Percentiles rank a stretch among this genome's conserved stretches.
Conservation (phyloP, 805 yeast genomes). For the Saturnispora mendoncae region DNA sequence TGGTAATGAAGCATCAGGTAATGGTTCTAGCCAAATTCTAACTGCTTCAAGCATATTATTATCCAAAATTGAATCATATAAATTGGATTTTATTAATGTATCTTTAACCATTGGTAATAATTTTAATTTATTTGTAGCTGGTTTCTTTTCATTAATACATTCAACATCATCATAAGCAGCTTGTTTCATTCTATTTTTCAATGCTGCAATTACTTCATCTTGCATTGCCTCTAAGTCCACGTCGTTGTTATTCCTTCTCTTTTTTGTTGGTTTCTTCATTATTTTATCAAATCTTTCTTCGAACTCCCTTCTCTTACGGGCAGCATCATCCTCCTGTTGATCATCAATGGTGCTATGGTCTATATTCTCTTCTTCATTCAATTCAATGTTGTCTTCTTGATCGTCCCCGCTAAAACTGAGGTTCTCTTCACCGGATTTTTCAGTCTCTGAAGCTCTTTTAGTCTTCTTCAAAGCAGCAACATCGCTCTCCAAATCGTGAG, state of each 20-base stretch:
- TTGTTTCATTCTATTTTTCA: conserved; percentile 83
- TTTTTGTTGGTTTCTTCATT: conserved; percentile 49
- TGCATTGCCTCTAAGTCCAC: conserved; percentile 93
- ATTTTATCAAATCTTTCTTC: conserved; percentile 79
- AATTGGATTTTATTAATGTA: conserved; percentile 67
- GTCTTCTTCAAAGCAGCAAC: conserved; percentile 15
- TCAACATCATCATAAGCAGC: conserved; percentile 71
- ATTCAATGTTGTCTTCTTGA: not conserved
- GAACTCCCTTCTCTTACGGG: conserved; percentile 58
- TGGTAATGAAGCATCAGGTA: conserved; percentile 97
- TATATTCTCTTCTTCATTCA: not conserved
- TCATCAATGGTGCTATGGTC: conserved; percentile 7
- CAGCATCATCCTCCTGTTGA: conserved; percentile 22
- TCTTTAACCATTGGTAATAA: conserved; percentile 71
- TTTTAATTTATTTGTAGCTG: conserved; percentile 70
- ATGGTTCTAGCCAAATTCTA: conserved; percentile 94
- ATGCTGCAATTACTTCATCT: conserved; percentile 75
- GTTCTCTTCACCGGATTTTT: not conserved
- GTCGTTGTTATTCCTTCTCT: conserved; percentile 63
- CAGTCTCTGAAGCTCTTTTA: conserved; percentile 9
- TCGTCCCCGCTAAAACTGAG: not conserved
- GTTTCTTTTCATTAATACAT: conserved; percentile 47
- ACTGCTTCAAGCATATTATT: conserved; percentile 89
- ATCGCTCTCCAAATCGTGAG: conserved; percentile 16
- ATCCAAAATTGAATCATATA: conserved; percentile 89